phyloP scores from a whole-genome alignment of 1,139 yeast species.

The Kurtzmaniella quercitrusa region DNA sequence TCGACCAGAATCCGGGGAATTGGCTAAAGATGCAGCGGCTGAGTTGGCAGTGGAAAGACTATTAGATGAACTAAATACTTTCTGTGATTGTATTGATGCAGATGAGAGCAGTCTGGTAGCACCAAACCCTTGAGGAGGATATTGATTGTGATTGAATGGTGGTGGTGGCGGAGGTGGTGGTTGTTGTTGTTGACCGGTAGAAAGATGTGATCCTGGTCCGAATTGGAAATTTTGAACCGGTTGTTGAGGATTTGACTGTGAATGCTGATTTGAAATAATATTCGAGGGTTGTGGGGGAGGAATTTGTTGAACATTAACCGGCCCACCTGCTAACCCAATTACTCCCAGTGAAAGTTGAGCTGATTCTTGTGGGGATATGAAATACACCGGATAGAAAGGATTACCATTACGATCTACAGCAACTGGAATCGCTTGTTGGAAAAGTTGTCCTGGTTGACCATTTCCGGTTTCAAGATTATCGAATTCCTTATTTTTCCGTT shows the following conservation, averaged over 20 bases:
- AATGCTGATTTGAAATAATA: neutral
- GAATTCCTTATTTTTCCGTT: slow-evolving; percentile 23
- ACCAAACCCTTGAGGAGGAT: slow-evolving; percentile 16
- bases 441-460: neutral
- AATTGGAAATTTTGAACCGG: slow-evolving; percentile 2
- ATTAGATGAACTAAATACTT: neutral
- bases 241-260: neutral
- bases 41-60: slow-evolving; percentile 17
- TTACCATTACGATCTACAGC: slow-evolving; percentile 34
- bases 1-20: slow-evolving; percentile 27
- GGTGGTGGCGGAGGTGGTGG: no score
- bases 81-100: slow-evolving; percentile 6
- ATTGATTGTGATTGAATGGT: neutral
- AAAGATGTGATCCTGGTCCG: no score
- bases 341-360: neutral
- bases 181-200: slow-evolving; percentile 1
- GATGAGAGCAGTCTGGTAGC: slow-evolving; percentile 16
- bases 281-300: no score
- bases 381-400: slow-evolving; percentile 33
- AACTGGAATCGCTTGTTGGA: slow-evolving; percentile 21
- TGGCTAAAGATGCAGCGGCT: slow-evolving; percentile 26
- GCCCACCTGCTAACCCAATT: neutral
- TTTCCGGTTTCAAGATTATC: slow-evolving; percentile 7
- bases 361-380: slow-evolving; percentile 21
- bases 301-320: slow-evolving; percentile 4